A percentile compares a stretch with the other conserved stretches of the same genome.
These are phyloP conservation scores for Cercophora scortea DNA, from an alignment of 495 filamentous ascomycete species.

Conservation along the genomic window DNA sequence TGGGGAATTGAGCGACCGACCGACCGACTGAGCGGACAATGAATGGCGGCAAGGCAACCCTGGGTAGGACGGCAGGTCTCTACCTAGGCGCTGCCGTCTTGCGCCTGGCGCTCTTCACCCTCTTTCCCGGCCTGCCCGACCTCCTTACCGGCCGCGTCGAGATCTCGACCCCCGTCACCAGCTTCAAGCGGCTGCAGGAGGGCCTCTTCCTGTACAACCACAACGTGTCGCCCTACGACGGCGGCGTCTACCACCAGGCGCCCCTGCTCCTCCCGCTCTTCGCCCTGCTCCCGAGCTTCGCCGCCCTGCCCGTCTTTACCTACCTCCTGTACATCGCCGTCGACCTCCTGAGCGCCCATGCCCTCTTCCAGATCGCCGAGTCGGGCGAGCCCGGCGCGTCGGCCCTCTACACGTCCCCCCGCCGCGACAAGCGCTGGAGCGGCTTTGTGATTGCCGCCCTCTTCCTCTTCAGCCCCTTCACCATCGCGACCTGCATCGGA, in stretches of 20 bases:
- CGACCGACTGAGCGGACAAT: conserved; percentile 19
- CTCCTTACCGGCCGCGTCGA: conserved; percentile 87
- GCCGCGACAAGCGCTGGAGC: conserved; percentile 71
- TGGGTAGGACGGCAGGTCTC: conserved; percentile 60
- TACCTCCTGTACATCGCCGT: conserved; percentile 73
- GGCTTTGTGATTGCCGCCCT: conserved; percentile 64
- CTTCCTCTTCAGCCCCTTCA: conserved; percentile 93
- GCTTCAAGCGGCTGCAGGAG: conserved; percentile 97
- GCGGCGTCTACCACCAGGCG: conserved; percentile 96
- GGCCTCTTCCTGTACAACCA: conserved; percentile 92
- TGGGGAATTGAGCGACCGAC: conserved; percentile 26
- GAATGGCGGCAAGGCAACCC: conserved; percentile 36
- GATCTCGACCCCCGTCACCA: conserved; percentile 91
- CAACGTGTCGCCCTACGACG: conserved; percentile 95
- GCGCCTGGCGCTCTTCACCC: conserved; percentile 69
- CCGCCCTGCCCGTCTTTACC: conserved; percentile 59
- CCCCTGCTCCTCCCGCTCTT: conserved; percentile 88
- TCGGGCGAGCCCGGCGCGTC: conserved; percentile 69
- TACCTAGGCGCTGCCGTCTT: conserved; percentile 70
- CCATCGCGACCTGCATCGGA: conserved; percentile 86
- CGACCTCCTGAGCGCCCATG: conserved; percentile 75
- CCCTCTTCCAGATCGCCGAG: conserved; percentile 75
- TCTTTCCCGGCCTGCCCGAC: conserved; percentile 78
- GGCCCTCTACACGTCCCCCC: conserved; percentile 64
- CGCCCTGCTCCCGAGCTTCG: conserved; percentile 66